phyloP scores from a whole-genome alignment of 2,329 filamentous ascomycete species.

The Cryphonectria japonica region DNA sequence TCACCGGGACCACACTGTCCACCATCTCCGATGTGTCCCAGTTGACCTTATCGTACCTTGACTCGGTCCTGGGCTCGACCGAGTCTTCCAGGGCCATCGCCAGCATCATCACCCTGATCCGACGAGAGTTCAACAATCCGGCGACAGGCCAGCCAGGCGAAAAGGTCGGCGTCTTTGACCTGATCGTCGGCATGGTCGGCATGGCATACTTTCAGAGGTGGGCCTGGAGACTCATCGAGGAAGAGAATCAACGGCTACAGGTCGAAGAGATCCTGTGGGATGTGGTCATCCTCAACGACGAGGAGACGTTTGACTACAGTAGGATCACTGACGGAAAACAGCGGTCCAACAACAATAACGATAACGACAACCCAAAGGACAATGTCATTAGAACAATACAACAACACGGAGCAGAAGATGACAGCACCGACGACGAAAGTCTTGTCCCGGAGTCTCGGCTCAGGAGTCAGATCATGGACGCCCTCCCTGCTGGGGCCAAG shows the following conservation, averaged over 20 bases:
- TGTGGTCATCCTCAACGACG: slow-evolving; percentile 64
- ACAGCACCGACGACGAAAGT: slow-evolving; percentile 45
- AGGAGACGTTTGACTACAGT: slow-evolving; percentile 56
- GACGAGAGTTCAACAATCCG: slow-evolving; percentile 67
- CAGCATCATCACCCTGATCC: slow-evolving; percentile 66
- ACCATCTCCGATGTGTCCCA: slow-evolving; percentile 61
- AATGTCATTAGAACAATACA: slow-evolving; percentile 43
- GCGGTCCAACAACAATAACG: slow-evolving; percentile 13
- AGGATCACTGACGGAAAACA: slow-evolving; percentile 35
- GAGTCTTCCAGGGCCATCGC: slow-evolving; percentile 70
- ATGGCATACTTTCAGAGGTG: slow-evolving; percentile 64
- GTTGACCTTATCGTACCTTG: slow-evolving; percentile 60
- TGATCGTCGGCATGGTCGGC: slow-evolving; percentile 63
- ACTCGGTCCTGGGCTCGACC: slow-evolving; percentile 69
- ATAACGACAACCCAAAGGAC: slow-evolving; percentile 33
- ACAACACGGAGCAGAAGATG: slow-evolving; percentile 36
- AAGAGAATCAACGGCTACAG: slow-evolving; percentile 50
- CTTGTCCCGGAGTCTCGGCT: slow-evolving; percentile 50
- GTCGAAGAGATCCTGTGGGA: slow-evolving; percentile 68
- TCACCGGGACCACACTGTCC: slow-evolving; percentile 59
- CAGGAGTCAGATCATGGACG: slow-evolving; percentile 57
- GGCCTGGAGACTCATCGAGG: slow-evolving; percentile 55
- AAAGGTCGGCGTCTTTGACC: slow-evolving; percentile 61
- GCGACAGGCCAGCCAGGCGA: slow-evolving; percentile 63
- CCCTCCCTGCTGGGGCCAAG: slow-evolving; percentile 59